Conservation (phyloP, 352 stramenopile species). For the Pythium myriotylum region DNA sequence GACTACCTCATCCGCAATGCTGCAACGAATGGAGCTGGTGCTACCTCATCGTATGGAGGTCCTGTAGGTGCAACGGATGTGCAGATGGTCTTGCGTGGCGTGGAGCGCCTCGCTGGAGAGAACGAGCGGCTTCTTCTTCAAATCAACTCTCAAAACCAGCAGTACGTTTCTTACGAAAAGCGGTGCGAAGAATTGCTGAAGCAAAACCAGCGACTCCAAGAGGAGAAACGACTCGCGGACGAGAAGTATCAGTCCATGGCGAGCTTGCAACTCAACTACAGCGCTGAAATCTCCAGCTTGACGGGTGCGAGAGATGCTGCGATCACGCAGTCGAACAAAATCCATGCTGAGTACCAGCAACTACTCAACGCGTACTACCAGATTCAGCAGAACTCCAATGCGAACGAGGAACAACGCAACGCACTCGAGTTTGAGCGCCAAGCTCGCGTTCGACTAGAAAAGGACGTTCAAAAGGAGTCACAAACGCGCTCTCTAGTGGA, state of each 20-base stretch:
- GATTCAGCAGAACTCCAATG: slow-evolving; percentile 61
- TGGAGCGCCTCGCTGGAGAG: slow-evolving; percentile 69
- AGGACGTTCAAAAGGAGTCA: slow-evolving; percentile 62
- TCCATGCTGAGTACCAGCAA: slow-evolving; percentile 79
- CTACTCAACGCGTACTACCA: slow-evolving; percentile 74
- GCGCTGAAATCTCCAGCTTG: slow-evolving; percentile 55
- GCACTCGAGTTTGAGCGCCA: slow-evolving; percentile 69
- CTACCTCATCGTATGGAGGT: slow-evolving; percentile 4
- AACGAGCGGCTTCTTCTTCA: slow-evolving; percentile 77
- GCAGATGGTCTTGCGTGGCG: slow-evolving; percentile 59
- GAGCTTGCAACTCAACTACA: slow-evolving; percentile 56
- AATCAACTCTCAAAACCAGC: slow-evolving; percentile 80
- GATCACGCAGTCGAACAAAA: slow-evolving; percentile 69
- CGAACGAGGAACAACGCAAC: slow-evolving; percentile 57
- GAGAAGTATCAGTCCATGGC: slow-evolving; percentile 64
- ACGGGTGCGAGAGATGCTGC: slow-evolving; percentile 65
- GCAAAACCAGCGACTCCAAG: slow-evolving; percentile 59
- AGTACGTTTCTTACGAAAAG: slow-evolving; percentile 71
- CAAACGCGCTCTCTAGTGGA: slow-evolving; percentile 58
- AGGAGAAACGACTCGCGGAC: slow-evolving; percentile 63
- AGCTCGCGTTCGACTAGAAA: slow-evolving; percentile 53
- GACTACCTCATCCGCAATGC: slow-evolving; percentile 80
- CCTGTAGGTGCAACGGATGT: slow-evolving; percentile 55
- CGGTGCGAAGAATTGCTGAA: slow-evolving; percentile 68
- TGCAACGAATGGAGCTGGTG: slow-evolving; percentile 20